A percentile compares a stretch with the other conserved stretches of the same genome.
Evolutionary conservation across 257 asterid species (phyloP).

Genomic region (Ilex asprella): DNA sequence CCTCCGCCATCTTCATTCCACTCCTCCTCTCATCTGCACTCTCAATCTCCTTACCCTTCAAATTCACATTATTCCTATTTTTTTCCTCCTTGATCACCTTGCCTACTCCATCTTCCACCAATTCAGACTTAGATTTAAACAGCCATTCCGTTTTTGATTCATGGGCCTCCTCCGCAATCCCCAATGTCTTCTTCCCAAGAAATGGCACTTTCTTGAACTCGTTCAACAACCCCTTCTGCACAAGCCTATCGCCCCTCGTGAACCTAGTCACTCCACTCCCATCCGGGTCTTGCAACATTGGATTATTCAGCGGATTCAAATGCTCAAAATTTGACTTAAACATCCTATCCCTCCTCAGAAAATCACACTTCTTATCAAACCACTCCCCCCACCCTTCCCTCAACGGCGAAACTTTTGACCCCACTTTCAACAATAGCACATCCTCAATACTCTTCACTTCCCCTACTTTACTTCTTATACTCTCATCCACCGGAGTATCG

Average conservation of each 20-base stretch:
- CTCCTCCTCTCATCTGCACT: background rate
- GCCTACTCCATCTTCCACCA: background rate
- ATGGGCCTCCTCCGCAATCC: conserved; percentile 10
- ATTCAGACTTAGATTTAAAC: background rate
- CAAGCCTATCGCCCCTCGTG: conserved; percentile 74
- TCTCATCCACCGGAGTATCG: conserved; percentile 70
- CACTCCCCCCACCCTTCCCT: conserved; percentile 99
- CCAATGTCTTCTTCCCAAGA: conserved; percentile 52
- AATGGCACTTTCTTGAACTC: conserved; percentile 64
- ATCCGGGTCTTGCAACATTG: conserved; percentile 87
- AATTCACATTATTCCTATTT: background rate
- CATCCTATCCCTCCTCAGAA: conserved; percentile 81
- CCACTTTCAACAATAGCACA: conserved; percentile 71
- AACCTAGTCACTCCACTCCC: conserved; percentile 65
- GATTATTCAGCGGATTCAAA: conserved; percentile 76
- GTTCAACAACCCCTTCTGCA: conserved; percentile 51
- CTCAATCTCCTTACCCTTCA: conserved; percentile 10
- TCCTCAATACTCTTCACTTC: conserved; percentile 63
- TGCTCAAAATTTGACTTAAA: conserved; percentile 72
- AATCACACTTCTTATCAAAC: conserved; percentile 91
- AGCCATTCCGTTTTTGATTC: conserved; percentile 9
- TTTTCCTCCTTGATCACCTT: background rate
- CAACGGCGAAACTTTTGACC: conserved; percentile 33
- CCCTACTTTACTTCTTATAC: conserved; percentile 47
- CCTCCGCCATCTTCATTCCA: conserved; percentile 33